Evolutionary conservation across 306 rosid genomes (phyloP).

Genomic region (Vicia faba): DNA sequence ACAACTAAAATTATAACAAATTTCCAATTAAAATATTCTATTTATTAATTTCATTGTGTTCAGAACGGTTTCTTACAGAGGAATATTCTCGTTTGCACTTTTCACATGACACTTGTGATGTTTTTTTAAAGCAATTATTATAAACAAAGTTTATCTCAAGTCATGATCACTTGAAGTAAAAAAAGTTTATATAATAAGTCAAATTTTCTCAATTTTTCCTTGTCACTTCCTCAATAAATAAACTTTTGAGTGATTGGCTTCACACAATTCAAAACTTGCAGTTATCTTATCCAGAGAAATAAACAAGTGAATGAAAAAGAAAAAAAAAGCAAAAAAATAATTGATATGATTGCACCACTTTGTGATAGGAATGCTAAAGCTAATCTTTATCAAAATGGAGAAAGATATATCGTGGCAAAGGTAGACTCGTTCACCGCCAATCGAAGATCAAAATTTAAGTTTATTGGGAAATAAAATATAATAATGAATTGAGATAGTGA

Average conservation of each 20-base stretch:
- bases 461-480: background rate
- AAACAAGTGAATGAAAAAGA: background rate
- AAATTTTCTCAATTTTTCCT: background rate
- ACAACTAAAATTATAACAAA: background rate
- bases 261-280: slow-evolving; percentile 9
- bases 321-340: slow-evolving; percentile 14
- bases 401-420: slow-evolving; percentile 12
- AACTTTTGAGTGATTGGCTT: slow-evolving; percentile 25
- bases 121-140: slow-evolving; percentile 15
- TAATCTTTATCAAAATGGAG: slow-evolving; percentile 29
- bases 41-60: background rate
- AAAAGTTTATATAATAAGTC: background rate
- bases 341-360: slow-evolving; percentile 18
- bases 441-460: background rate
- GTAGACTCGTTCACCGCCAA: background rate
- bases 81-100: slow-evolving; percentile 10
- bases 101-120: slow-evolving; percentile 1
- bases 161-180: background rate
- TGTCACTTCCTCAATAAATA: slow-evolving; percentile 20
- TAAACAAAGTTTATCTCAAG: slow-evolving; percentile 6
- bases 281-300: slow-evolving; percentile 34
- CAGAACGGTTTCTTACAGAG: background rate
- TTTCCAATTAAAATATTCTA: background rate
- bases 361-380: slow-evolving; percentile 27
- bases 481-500: background rate